Evolutionary conservation across 164 flowering plant species (phyloP).

Genomic region (Echeveria elegans): DNA sequence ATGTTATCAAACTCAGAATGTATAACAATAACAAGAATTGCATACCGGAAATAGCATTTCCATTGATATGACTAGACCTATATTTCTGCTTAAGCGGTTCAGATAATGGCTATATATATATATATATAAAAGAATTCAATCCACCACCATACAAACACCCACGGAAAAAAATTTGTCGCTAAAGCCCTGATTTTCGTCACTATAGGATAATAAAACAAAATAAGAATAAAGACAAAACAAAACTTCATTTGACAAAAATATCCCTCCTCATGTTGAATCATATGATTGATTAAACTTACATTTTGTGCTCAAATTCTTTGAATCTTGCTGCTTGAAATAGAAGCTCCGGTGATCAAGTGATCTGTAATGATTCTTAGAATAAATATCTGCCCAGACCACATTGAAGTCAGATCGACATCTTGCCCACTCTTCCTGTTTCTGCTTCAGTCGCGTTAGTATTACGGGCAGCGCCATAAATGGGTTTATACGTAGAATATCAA

Average conservation of each 20-base stretch:
- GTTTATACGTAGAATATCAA: slow-evolving; percentile 48
- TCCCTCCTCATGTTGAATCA: background rate
- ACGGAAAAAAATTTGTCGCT: too few relatives aligned
- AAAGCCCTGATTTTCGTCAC: too few relatives aligned
- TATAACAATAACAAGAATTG: background rate
- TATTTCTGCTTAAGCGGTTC: background rate
- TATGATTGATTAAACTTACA: slow-evolving; percentile 25
- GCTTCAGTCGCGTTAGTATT: slow-evolving; percentile 56
- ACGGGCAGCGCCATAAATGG: slow-evolving; percentile 46
- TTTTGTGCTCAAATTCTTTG: slow-evolving; percentile 62
- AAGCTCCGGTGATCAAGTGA: slow-evolving; percentile 77
- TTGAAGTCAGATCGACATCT: slow-evolving; percentile 56
- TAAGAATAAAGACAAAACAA: too few relatives aligned
- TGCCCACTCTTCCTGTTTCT: slow-evolving; percentile 70
- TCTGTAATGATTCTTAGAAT: slow-evolving; percentile 59
- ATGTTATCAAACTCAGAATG: background rate
- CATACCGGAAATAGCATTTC: background rate
- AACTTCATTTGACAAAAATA: background rate
- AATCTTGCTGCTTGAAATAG: slow-evolving; percentile 71
- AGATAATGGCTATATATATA: too few relatives aligned
- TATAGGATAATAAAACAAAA: too few relatives aligned
- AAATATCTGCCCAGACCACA: slow-evolving; percentile 68
- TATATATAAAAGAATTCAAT: too few relatives aligned
- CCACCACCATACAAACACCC: too few relatives aligned
- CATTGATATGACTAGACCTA: background rate